Evolutionary conservation across 352 stramenopile species (phyloP), one percentile per base, ranked within the genome.

Genomic region (Globisporangium mamillatum): DNA sequence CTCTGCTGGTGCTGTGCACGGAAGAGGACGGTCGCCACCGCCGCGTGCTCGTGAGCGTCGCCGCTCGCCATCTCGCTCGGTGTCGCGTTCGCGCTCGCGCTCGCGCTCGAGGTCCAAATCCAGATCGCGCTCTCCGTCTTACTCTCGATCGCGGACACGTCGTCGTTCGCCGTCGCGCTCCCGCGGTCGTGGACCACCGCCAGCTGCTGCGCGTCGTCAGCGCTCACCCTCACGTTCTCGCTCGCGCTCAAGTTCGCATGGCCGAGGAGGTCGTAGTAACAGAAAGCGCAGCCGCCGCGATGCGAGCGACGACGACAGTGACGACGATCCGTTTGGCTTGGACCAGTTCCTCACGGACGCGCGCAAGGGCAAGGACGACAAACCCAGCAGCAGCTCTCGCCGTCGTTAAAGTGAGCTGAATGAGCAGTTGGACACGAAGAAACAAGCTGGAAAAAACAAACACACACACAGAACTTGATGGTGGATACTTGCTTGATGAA

Each of bases 31-130:
- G 58, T 67, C 72, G 41, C 53, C 63, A 18, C 66, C 69, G 2
- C 27, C 53, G 6, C 66, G 57, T 20, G 64, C 56, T 12, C 52
- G 67, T 60, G 70, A 69, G 4, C 63, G 63, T 18, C 97, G 93
- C 75, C 99, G 89, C 56, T 95, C 88, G 32, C 87, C 84, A 79
- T 99, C 97, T 48, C 95, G 92, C 76, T 99, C 97, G 61, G 95
- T 91, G 68, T 97, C 95, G 57, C 97, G 85, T 71, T 99, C 95
- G 27, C 84, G 91, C 27, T 32, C 95, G 27, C 84, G 91, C 27
- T 32, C 27, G 27, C 25, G 25, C 18, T 60, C 54, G 4, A 60
- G 32, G n/a, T 60, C 54, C 54, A 36, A 29, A 60, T 60, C 55
- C 29, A 38, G 55, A 60, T 60, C 55, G 55, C 55, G 55, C 29